Evolutionary conservation across 768 basidiomycete species (phyloP), one percentile per base, ranked within the genome.

Genomic region (Chalciporus pseudorubinellus): DNA sequence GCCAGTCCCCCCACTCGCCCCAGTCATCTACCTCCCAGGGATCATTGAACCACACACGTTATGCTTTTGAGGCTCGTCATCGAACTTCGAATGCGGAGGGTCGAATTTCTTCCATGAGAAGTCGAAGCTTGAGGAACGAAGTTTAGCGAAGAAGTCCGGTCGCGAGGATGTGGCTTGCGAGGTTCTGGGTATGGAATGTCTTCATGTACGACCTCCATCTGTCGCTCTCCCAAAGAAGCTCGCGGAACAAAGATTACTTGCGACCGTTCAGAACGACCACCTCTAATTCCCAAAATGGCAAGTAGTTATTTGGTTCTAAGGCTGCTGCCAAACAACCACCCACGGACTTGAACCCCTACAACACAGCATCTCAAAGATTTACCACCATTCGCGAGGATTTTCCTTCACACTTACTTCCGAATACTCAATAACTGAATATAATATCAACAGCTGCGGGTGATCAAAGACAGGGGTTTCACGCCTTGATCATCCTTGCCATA

Each of bases 141-240:
- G 38, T 54, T 58, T 9, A 62, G 42, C 3, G 67, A 62, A 22
- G 49, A 16, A 7, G 56, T 45, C 34, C 58, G 42, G 51, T 53
- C 19, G 39, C 55, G 62, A 33, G 21, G 11, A 6, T 3, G 19
- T 12, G 44, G 49, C 10, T 14, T 33, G n/a, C 16, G 41, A 13
- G 31, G 31, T 51, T 41, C 33, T n/a, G 46, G 20, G 33, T 42
- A 36, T 12, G 62, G 60, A 4, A 10, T 28, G 18, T 56, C 47
- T 38, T 57, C 58, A 6, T 44, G 50, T 8, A 58, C 56, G 2
- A 44, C 38, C 11, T 65, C 54, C 64, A 66, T 65, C 20, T 47
- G 43, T 11, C 46, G 18, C 33, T 46, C 42, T 26, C 26, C 26
- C 9, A 9, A 6, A 26, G 26, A 9, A 9, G 34, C 26, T 26